Base-by-base conservation (phyloP, 164 flowering plant genomes). In the Aristolochia contorta region DNA sequence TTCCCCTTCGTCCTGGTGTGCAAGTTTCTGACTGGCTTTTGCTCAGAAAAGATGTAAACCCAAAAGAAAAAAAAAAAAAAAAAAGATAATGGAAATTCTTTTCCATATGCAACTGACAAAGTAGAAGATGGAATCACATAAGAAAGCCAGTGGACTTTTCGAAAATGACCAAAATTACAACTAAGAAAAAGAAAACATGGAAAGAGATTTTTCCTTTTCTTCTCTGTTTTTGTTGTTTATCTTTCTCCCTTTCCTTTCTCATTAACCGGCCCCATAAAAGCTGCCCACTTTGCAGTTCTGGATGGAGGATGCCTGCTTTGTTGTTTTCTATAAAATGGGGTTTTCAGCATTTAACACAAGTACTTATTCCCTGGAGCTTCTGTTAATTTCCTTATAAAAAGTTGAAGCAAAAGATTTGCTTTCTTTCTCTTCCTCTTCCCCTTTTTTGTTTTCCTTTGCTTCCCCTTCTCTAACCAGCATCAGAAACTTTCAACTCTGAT, bases 111-210 rank as follows among this genome's bases (percentile, higher is more conserved):
- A 21, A 23, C 58, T 54, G 64, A 65, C 67, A 62, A 68, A 64
- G 66, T 49, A 68, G 71, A 65, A 76, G 54, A 56, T 65, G 72
- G 65, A 68, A 68, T 68, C 67, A 67, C 59, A 47, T 20, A 67
- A 68, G 45, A 68, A 27, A 60, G 43, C 30, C 56, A 37, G 41
- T 77, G 78, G 74, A 75, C 58, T 65, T 75, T 64, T 68, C 74
- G 80, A 72, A 77, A 74, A 66, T 72, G 74, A 62, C 71, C 80
- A 76, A 79, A 72, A 72, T 57, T 64, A 74, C 74, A 68, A 62
- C 72, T 69, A 64, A 58, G 59, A 77, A 75, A 55, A 63, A 69
- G 47, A 66, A 46, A 50, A 20, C 25, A 0, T 30, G 14, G 55
- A 52, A 52, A 20, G 14, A 20, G 21, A 19, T 19, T 23, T 19